Conservation (phyloP, 2,329 filamentous ascomycete species). For the Verticillium isaacii region DNA sequence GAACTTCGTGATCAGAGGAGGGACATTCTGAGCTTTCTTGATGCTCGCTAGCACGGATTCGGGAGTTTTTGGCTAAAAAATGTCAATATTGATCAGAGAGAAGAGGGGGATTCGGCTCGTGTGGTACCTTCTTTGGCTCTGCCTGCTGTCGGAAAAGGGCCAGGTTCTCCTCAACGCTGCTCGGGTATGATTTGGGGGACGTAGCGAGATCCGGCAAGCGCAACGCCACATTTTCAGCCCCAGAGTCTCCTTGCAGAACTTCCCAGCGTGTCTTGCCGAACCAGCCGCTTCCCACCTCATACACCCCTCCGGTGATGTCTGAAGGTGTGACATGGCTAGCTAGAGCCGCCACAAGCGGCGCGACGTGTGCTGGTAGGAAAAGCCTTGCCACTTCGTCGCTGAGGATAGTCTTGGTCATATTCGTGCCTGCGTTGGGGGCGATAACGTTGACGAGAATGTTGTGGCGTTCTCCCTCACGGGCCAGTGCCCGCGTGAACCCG, state of each 20-base stretch:
- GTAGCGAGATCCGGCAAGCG: constrained; percentile 53
- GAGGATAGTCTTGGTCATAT: constrained; percentile 90
- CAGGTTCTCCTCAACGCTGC: constrained; percentile 3
- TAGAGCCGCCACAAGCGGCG: constrained; percentile 83
- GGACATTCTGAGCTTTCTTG: constrained; percentile 27
- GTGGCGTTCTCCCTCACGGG: constrained; percentile 91
- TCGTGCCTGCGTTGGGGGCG: constrained; percentile 92
- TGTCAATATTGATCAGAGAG: too few relatives aligned
- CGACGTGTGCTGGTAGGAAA: constrained; percentile 98
- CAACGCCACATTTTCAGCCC: constrained; percentile 62
- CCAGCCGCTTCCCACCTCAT: constrained; percentile 95
- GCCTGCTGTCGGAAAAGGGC: background rate
- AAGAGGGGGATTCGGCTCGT: too few relatives aligned
- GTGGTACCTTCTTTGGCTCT: background rate
- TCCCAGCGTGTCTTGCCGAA: constrained; percentile 91
- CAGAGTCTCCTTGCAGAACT: constrained; percentile 80
- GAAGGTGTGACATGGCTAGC: constrained; percentile 80
- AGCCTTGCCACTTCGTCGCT: constrained; percentile 97
- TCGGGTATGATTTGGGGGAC: constrained; percentile 74
- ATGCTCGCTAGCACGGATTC: background rate
- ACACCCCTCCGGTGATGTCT: constrained; percentile 79
- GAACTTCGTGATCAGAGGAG: constrained; percentile 70
- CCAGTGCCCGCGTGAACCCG: constrained; percentile 88
- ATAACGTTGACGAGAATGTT: constrained; percentile 99
- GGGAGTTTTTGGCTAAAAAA: background rate